These are phyloP conservation scores for Berkeleyomyces rouxiae DNA, from an alignment of 2,329 filamentous ascomycete genomes.

Conservation along the genomic window DNA sequence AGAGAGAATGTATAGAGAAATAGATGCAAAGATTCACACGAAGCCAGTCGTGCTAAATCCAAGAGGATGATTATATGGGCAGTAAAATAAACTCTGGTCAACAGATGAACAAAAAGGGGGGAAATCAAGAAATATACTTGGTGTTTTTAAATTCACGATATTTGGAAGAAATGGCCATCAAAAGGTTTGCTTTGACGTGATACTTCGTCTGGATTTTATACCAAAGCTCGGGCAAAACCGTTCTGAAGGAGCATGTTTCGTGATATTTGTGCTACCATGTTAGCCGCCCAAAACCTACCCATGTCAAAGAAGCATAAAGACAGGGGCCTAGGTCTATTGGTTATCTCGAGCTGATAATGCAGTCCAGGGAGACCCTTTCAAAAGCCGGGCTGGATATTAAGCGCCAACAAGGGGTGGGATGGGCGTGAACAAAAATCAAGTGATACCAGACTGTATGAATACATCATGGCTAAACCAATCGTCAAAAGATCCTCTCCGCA, in stretches of 20 bases:
- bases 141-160: neutral
- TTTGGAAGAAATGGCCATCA: neutral
- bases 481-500: neutral
- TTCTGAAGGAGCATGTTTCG: neutral
- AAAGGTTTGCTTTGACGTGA: too few relatives aligned
- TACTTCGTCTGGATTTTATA: neutral
- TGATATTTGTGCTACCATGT: neutral
- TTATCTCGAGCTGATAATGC: neutral
- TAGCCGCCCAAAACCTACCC: neutral
- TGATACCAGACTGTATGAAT: neutral
- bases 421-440: neutral
- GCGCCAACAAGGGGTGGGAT: neutral
- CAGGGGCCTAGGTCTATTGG: neutral
- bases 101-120: neutral
- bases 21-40: neutral
- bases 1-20: neutral
- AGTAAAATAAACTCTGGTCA: neutral
- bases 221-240: neutral
- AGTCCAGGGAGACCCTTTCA: neutral
- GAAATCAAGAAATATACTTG: neutral
- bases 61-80: neutral
- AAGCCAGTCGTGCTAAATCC: neutral
- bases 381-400: neutral
- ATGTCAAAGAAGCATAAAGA: neutral
- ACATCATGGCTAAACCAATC: neutral